Evolutionary conservation across 2,329 filamentous ascomycete genomes (phyloP), one percentile per base, ranked within the genome.

Genomic region (Volutella citrinella): DNA sequence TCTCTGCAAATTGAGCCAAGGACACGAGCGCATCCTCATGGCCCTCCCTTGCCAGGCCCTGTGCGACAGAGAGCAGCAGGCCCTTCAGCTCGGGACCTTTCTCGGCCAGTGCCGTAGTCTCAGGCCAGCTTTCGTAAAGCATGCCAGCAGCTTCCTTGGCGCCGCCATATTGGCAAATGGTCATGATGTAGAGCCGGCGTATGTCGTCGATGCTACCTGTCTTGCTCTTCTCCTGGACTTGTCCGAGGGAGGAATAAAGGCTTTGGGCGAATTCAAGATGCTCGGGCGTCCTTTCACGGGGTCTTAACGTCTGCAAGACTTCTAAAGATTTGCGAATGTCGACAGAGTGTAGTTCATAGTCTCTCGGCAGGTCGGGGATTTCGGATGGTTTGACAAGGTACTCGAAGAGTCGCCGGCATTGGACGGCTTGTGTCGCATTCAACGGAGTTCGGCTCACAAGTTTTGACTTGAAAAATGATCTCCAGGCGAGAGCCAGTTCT

Each of bases 401-500:
- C 15, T 72, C 62, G 38, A 87, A 74, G 26, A 87, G 78, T 23
- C 72, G 60, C 10, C 57, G 58, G 36, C 72, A 67, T 36, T 74
- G 62, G 13, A 70, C 60, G 1, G 84, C 82, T 50, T 93, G 83
- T 25, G 81, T 72, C 48, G 78, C 69, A 59, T 87, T 79, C 56
- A 87, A 52, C 32, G 70, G 49, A 42, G 72, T 52, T 46, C 66
- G 52, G 42, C 66, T 61, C 49, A 64, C 49, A 38, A 66, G 43
- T 60, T 84, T 74, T 55, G 69, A 69, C 13, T 65, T 55, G 48
- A 91, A 80, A 45, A 90, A 81, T 9, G 69, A 63, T 35, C 65
- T 69, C 58, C 85, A 82, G 6, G 84, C 86, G 21, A 74, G 66
- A 1, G 78, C 61, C 4, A 95, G 66, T 20, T 85, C 77, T n/a